phyloP scores from a whole-genome alignment of 371 early-diverging fungal species.

The Rhizomucor miehei region DNA sequence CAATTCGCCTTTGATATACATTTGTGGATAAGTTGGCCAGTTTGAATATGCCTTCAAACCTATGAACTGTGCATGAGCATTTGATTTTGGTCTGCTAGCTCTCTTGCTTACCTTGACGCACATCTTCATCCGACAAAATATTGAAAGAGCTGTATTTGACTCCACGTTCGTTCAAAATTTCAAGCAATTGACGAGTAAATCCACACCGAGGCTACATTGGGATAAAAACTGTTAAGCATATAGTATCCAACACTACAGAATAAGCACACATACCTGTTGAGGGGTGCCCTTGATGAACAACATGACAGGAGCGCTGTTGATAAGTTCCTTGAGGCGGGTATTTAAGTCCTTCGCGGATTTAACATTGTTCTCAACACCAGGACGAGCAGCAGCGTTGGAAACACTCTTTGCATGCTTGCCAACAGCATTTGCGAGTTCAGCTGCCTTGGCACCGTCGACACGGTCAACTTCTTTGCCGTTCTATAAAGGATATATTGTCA shows the following conservation, averaged over 20 bases:
- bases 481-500: too few relatives aligned
- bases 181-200: constrained; percentile 72
- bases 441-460: constrained; percentile 89
- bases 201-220: constrained; percentile 65
- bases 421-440: constrained; percentile 69
- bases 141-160: constrained; percentile 83
- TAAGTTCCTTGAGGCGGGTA: constrained; percentile 64
- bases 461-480: constrained; percentile 69
- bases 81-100: background rate
- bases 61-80: constrained; percentile 1
- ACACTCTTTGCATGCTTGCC: constrained; percentile 70
- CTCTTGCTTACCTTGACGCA: constrained; percentile 65
- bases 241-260: background rate
- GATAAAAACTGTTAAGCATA: constrained; percentile 1
- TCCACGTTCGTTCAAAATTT: constrained; percentile 63
- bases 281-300: constrained; percentile 96
- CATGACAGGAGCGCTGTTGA: constrained; percentile 76
- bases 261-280: constrained; percentile 30
- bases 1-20: constrained; percentile 95
- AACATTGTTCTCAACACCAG: constrained; percentile 13
- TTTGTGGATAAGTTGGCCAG: constrained; percentile 99
- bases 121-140: constrained; percentile 86
- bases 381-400: constrained; percentile 28
- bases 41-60: constrained; percentile 93
- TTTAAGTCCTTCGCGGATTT: constrained; percentile 57